Conservation (phyloP, 2,329 filamentous ascomycete species). For the Aspergillus amoenus region DNA sequence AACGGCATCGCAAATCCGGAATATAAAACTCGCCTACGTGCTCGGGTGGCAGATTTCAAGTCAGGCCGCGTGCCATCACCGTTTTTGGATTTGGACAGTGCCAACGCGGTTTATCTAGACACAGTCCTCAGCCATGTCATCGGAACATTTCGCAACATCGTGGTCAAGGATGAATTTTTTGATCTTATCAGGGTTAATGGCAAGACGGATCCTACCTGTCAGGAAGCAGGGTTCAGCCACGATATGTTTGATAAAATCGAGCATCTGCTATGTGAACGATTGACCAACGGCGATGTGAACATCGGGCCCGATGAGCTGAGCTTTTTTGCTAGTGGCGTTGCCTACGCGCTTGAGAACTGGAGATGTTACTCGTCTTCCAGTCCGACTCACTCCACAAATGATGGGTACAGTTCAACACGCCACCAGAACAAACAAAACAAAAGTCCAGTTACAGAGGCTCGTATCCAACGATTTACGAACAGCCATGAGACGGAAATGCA, state of each 20-base stretch:
- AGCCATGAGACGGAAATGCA: conserved; percentile 1
- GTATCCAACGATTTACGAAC: conserved; percentile 4
- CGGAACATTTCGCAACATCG: conserved; percentile 41
- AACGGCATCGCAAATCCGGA: conserved; percentile 33
- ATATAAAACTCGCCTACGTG: conserved; percentile 35
- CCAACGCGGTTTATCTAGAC: conserved; percentile 36
- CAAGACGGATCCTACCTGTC: conserved; percentile 17
- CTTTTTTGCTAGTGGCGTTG: conserved; percentile 41
- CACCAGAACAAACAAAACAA: neutral
- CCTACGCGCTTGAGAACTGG: conserved; percentile 31
- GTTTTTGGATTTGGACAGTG: conserved; percentile 32
- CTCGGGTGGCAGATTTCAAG: conserved; percentile 35
- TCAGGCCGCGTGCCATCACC: conserved; percentile 31
- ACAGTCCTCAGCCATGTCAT: conserved; percentile 38
- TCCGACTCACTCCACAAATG: neutral
- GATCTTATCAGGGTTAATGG: conserved; percentile 31
- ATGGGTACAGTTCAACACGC: neutral
- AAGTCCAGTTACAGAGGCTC: neutral
- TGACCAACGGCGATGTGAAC: conserved; percentile 29
- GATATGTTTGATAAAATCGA: conserved; percentile 36
- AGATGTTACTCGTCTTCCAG: conserved; percentile 1
- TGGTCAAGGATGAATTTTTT: conserved; percentile 37
- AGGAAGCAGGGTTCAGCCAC: conserved; percentile 15
- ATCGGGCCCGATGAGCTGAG: conserved; percentile 39
- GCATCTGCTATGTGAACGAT: conserved; percentile 33